phyloP scores from a whole-genome alignment of 257 asterid species.

The Ilex asprella region DNA sequence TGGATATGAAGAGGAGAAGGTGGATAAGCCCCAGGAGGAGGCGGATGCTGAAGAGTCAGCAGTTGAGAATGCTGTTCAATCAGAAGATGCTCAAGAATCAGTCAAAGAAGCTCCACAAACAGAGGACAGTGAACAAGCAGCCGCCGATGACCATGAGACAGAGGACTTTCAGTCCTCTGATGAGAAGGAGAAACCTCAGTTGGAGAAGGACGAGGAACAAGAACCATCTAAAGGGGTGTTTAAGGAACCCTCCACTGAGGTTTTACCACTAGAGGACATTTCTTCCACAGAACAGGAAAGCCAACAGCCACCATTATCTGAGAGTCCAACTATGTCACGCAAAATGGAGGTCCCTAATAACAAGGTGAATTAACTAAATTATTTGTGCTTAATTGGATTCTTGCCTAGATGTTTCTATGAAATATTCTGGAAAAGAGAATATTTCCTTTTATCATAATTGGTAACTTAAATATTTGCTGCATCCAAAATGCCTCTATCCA shows the following conservation, averaged over 20 bases:
- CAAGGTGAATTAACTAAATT: constrained; percentile 39
- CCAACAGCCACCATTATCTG: constrained; percentile 31
- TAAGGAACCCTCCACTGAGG: constrained; percentile 35
- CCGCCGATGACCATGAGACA: constrained; percentile 15
- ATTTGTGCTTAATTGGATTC: background rate
- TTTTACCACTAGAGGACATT: constrained; percentile 40
- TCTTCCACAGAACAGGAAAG: constrained; percentile 8
- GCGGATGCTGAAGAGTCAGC: constrained; percentile 15
- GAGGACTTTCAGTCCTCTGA: constrained; percentile 15
- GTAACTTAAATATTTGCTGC: background rate
- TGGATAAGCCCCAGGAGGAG: constrained; percentile 17
- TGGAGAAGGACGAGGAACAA: constrained; percentile 20
- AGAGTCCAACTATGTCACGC: constrained; percentile 46
- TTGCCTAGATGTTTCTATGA: background rate
- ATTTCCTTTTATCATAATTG: background rate
- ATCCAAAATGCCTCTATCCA: too few relatives aligned
- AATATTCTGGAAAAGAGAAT: background rate
- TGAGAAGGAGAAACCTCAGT: constrained; percentile 30
- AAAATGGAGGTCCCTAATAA: constrained; percentile 91
- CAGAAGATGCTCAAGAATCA: constrained; percentile 29
- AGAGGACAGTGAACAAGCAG: constrained; percentile 17
- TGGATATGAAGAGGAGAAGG: constrained; percentile 30
- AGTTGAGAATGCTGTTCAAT: constrained; percentile 17
- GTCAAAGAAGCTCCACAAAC: constrained; percentile 19
- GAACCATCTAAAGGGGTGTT: constrained; percentile 28